Evolutionary conservation across 345 rosid genomes (phyloP).

Genomic region (Boechera stricta): DNA sequence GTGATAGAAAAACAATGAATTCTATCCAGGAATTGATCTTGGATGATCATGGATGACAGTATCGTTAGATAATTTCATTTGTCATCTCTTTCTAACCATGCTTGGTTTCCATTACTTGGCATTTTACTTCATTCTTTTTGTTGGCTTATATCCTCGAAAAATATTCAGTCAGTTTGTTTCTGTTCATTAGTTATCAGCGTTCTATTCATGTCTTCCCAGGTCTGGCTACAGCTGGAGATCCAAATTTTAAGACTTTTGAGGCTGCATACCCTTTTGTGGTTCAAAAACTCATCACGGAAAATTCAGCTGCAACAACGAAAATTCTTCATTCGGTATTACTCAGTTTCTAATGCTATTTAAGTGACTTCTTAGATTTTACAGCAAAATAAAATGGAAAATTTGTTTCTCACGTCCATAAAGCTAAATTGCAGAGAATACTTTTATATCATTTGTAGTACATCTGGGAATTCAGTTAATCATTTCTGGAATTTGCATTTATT

Average conservation of each 20-base stretch:
- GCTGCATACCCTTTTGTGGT: slow-evolving; percentile 95
- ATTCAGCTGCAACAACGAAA: slow-evolving; percentile 68
- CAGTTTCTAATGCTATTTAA: slow-evolving; percentile 8
- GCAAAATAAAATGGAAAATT: neutral
- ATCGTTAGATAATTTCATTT: slow-evolving; percentile 14
- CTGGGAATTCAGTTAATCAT: slow-evolving; percentile 17
- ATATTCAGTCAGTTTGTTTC: neutral
- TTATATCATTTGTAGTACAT: slow-evolving; percentile 12
- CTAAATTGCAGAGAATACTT: neutral
- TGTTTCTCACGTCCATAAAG: neutral
- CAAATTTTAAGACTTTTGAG: slow-evolving; percentile 85
- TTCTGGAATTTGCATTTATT: slow-evolving; percentile 7
- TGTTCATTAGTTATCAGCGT: slow-evolving; percentile 3
- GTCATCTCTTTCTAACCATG: slow-evolving; percentile 16
- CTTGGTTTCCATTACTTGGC: slow-evolving; percentile 13
- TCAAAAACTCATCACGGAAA: slow-evolving; percentile 82
- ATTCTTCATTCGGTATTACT: slow-evolving; percentile 77
- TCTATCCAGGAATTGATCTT: slow-evolving; percentile 19
- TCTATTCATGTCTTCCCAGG: slow-evolving; percentile 55
- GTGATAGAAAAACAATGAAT: slow-evolving; percentile 7
- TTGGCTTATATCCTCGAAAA: slow-evolving; percentile 11
- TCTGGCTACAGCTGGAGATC: slow-evolving; percentile 84
- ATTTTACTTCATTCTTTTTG: slow-evolving; percentile 11
- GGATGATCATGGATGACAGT: slow-evolving; percentile 7
- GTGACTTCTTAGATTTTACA: slow-evolving; percentile 10